Evolutionary conservation across 2,329 filamentous ascomycete species (phyloP), one percentile per base, ranked within the genome.

Genomic region (Graphilbum ipis-grandicollis): DNA sequence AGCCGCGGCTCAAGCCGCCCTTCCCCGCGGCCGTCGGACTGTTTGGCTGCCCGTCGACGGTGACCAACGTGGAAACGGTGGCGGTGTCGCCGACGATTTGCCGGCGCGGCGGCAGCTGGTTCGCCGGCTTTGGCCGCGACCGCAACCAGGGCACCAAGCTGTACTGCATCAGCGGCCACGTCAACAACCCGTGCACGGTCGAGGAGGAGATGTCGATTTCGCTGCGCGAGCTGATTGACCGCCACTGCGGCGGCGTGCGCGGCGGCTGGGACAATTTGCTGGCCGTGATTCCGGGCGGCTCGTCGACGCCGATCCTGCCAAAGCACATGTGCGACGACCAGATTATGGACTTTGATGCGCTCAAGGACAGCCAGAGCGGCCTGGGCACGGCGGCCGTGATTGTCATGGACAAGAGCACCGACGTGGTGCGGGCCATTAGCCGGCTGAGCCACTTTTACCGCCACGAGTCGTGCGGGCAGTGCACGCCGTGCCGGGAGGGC

Each of bases 191-290:
- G 38, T 84, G 75, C 58, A 96, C 90, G 1, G 90, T 98, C 42
- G 90, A 98, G 60, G 90, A 98, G 64, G 90, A 98, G 64, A 98
- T 98, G 90, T 93, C 83, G 36, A 98, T 98, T 48, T 80, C 90
- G 31, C 74, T 98, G 42, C 79, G 82, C 32, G 90, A 98, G 60
- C 75, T 98, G 44, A 96, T 98, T 50, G 90, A 98, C 45, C 90
- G 84, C 65, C 90, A 98, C 71, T 96, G 90, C 55, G 90, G 90
- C 56, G 90, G 90, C 58, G 90, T 98, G 36, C 77, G 76, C 50
- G 90, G 90, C 44, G 90, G 90, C 40, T 98, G 90, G 90, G 90
- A 98, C 58, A 98, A 98, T 63, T 70, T 98, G 36, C 75, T 85
- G 49, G 90, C 90, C 44, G 64, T 98, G 52, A 98, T 98, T 48